A percentile compares a stretch with the other conserved stretches of the same genome.
Evolutionary conservation across 768 basidiomycete genomes (phyloP).

Genomic region (Bullera alba): DNA sequence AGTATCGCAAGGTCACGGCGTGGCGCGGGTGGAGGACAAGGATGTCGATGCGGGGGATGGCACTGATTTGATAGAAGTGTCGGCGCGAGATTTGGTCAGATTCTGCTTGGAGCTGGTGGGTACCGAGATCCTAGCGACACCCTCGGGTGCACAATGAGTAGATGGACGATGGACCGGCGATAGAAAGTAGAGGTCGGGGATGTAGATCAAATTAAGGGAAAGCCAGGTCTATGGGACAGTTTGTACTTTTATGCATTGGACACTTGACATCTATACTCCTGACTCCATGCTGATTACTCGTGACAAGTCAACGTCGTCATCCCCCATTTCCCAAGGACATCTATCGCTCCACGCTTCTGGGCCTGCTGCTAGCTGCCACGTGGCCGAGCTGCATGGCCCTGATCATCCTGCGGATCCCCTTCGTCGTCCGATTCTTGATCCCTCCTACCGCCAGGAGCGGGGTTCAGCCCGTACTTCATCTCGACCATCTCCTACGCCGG

Average conservation of each 20-base stretch:
- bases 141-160: not conserved
- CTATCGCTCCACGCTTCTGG: no score
- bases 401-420: not conserved
- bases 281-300: no score
- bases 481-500: conserved; percentile 17
- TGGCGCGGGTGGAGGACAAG: conserved; percentile 1
- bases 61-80: conserved; percentile 35
- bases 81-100: conserved; percentile 25
- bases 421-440: not conserved
- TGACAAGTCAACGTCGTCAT: no score
- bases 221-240: no score
- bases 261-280: no score
- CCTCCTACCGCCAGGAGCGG: not conserved
- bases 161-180: not conserved
- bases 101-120: conserved; percentile 36
- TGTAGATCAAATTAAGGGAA: no score
- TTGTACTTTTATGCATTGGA: not conserved
- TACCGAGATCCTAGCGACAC: conserved; percentile 16
- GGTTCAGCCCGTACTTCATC: conserved; percentile 13
- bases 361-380: no score
- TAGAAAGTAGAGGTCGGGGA: no score
- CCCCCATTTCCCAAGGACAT: no score
- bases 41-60: conserved; percentile 29
- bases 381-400: no score
- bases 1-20: not conserved